These are phyloP conservation scores for Wilcoxina mikolae DNA, from an alignment of 495 filamentous ascomycete species.

Conservation along the genomic window DNA sequence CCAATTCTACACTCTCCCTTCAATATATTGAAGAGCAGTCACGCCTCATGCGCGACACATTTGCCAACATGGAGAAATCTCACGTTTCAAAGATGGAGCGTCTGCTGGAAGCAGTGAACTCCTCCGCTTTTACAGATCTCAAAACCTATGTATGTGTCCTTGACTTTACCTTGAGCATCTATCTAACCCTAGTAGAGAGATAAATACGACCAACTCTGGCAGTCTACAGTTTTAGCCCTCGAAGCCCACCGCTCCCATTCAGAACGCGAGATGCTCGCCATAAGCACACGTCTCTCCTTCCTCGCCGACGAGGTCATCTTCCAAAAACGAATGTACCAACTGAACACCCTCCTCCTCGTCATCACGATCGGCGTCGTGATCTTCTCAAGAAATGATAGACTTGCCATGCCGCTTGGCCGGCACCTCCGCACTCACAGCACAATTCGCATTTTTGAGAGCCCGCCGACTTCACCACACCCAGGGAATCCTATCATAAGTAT, in stretches of 20 bases:
- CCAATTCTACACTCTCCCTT: constrained; percentile 80
- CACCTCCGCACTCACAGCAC: constrained; percentile 18
- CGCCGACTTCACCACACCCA: constrained; percentile 10
- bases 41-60: constrained; percentile 75
- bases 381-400: constrained; percentile 36
- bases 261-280: constrained; percentile 61
- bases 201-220: constrained; percentile 94
- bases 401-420: constrained; percentile 17
- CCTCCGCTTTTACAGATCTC: constrained; percentile 73
- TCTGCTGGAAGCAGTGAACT: constrained; percentile 73
- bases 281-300: constrained; percentile 67
- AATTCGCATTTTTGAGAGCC: constrained; percentile 16
- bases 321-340: constrained; percentile 84
- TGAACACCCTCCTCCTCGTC: constrained; percentile 74
- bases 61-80: constrained; percentile 75
- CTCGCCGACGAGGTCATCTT: constrained; percentile 90
- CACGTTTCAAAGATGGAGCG: constrained; percentile 67
- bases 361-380: constrained; percentile 78
- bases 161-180: not conserved
- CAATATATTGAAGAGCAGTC: constrained; percentile 97
- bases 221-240: constrained; percentile 80
- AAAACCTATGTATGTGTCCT: constrained; percentile 41
- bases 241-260: constrained; percentile 71
- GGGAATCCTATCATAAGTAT: not conserved
- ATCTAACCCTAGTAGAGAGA: constrained; percentile 33